Evolutionary conservation across 116 monocot species (phyloP), one percentile per base, ranked within the genome.

Genomic region (Papilionanthe hybrid): DNA sequence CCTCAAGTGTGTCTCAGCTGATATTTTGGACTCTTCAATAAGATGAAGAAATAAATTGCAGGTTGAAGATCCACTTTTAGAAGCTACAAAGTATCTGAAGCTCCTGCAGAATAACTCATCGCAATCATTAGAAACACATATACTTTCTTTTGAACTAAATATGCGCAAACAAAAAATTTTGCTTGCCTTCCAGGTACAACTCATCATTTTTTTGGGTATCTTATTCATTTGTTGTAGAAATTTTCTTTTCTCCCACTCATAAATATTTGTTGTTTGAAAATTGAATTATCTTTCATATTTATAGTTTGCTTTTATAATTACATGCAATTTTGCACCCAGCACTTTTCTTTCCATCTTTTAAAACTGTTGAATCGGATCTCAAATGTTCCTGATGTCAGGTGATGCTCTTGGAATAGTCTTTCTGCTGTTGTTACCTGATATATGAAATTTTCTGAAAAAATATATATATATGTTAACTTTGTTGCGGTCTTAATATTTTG

Each of bases 61-160:
- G 96, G 85, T 91, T 79, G 96, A 94, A 79, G 85, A 96, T 87
- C 96, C 96, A 75, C 68, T 96, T 27, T 72, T 48, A 20, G 96
- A 96, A 83, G 94, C 88, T 75, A 92, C 96, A 42, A 96, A 94
- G 30, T 96, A 94, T 81, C 87, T 96, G 85, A 93, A 92, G 78
- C 84, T 96, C 32, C 94, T 96, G 58, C 94, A 94, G 78, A 92
- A 86, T 82, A 92, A 89, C 45, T 96, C 96, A n/a, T 75, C 92
- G 10, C 83, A 88, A 42, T 88, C 87, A 27, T 55, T 94, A 68
- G 96, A 96, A 78, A 94, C 96, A 20, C 96, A 96, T 81, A 76
- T 94, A 78, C 86, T 96, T 83, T 92, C 96, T 79, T 96, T 96
- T 85, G 96, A 96, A 81, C 77, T 91, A 57, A 92, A 87, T 81